phyloP scores from a whole-genome alignment of 345 rosid species.

The Aurinia saxatilis region DNA sequence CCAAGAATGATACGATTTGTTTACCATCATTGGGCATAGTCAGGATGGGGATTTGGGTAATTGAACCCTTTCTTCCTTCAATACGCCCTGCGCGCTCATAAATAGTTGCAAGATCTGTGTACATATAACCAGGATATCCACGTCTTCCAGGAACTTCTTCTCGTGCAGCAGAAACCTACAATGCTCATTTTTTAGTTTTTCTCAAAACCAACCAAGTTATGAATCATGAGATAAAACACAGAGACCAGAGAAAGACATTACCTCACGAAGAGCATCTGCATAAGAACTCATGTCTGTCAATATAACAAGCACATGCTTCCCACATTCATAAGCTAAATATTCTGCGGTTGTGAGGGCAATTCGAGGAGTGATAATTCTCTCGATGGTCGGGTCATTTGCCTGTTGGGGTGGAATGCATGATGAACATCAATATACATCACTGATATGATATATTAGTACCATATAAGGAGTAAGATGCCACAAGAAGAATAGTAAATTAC shows the following conservation, averaged over 20 bases:
- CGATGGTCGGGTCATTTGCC: slow-evolving; percentile 99
- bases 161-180: slow-evolving; percentile 98
- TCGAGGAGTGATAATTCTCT: slow-evolving; percentile 96
- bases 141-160: slow-evolving; percentile 99
- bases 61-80: slow-evolving; percentile 96
- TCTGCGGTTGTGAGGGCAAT: slow-evolving; percentile 98
- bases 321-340: slow-evolving; percentile 95
- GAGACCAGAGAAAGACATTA: slow-evolving; percentile 9
- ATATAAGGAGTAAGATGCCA: background rate
- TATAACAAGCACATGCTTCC: slow-evolving; percentile 97
- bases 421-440: background rate
- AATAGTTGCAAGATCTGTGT: slow-evolving; percentile 97
- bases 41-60: slow-evolving; percentile 94
- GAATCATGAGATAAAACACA: background rate
- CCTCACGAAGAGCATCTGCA: slow-evolving; percentile 99
- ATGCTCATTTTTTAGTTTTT: background rate
- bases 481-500: background rate
- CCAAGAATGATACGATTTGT: background rate
- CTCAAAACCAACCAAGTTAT: background rate
- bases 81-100: slow-evolving; percentile 98
- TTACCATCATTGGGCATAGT: slow-evolving; percentile 99
- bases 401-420: slow-evolving; percentile 27
- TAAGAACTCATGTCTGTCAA: slow-evolving; percentile 99
- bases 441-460: background rate
- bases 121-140: slow-evolving; percentile 99